phyloP scores from a whole-genome alignment of 306 rosid genomes.

The Pyrus betulifolia region DNA sequence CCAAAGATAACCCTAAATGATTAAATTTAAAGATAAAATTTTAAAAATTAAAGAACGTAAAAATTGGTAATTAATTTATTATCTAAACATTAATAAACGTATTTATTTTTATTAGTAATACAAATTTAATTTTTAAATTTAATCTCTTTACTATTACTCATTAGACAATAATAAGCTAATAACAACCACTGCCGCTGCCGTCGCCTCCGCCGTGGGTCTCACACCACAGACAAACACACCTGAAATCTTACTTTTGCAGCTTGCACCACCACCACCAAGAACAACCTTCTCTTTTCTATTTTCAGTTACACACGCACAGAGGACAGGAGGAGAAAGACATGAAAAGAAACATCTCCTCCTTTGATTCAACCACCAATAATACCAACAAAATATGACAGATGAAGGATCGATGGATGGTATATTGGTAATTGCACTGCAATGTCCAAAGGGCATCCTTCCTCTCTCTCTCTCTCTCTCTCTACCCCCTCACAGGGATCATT shows the following conservation, averaged over 20 bases:
- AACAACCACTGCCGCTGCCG: too few relatives aligned
- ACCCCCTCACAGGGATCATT: slow-evolving; percentile 17
- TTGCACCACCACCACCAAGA: neutral
- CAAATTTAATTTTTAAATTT: too few relatives aligned
- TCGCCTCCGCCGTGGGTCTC: too few relatives aligned
- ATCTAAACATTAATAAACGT: too few relatives aligned
- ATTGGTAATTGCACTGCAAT: slow-evolving; percentile 2
- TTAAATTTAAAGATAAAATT: too few relatives aligned
- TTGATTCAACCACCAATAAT: neutral
- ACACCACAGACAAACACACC: neutral
- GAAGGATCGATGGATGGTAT: neutral
- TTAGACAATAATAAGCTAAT: too few relatives aligned
- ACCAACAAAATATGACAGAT: neutral
- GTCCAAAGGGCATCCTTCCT: neutral
- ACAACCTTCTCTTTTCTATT: neutral
- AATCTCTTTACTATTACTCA: fast-evolving
- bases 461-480: neutral
- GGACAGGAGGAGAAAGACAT: neutral
- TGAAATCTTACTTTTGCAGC: neutral
- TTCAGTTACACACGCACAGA: neutral
- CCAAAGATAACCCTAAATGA: neutral
- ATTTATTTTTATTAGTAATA: too few relatives aligned
- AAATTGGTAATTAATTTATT: fast-evolving
- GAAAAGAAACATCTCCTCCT: neutral
- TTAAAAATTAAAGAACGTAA: fast-evolving